These are phyloP conservation scores for Oleoguttula mirabilis DNA, from an alignment of 495 filamentous ascomycete genomes.

Conservation along the genomic window DNA sequence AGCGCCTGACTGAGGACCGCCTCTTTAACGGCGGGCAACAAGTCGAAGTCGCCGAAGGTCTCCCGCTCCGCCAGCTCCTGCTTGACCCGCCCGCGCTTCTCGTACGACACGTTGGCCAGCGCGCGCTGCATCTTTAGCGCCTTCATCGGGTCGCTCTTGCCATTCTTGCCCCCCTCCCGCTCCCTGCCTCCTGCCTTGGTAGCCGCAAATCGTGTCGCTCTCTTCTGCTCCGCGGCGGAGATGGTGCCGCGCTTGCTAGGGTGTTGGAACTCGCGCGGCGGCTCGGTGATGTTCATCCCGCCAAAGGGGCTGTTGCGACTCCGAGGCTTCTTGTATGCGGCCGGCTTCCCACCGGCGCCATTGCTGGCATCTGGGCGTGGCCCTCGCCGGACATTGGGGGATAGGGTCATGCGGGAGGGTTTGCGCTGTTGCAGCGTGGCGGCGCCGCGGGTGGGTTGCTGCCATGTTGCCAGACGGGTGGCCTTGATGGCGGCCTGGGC, in stretches of 20 bases:
- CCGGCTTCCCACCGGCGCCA: conserved; percentile 30
- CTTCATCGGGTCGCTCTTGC: conserved; percentile 43
- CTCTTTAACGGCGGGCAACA: conserved; percentile 61
- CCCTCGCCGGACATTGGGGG: conserved; percentile 44
- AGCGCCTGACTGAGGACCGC: conserved; percentile 61
- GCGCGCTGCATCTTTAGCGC: conserved; percentile 91
- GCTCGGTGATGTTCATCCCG: conserved; percentile 64
- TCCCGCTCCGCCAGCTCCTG: conserved; percentile 52
- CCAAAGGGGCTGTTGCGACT: conserved; percentile 52
- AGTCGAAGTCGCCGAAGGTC: conserved; percentile 65
- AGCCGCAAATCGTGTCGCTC: conserved; percentile 28
- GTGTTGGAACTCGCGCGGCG: conserved; percentile 29
- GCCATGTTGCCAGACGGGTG: conserved; percentile 6
- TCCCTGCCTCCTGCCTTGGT: not conserved
- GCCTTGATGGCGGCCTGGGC: conserved; percentile 14
- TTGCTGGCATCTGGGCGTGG: not conserved
- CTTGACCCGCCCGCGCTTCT: conserved; percentile 56
- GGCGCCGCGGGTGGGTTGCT: conserved; percentile 17
- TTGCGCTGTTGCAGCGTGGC: conserved; percentile 30
- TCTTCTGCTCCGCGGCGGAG: conserved; percentile 17
- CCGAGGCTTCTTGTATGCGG: conserved; percentile 13
- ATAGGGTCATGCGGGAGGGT: conserved; percentile 69
- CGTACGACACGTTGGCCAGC: conserved; percentile 61
- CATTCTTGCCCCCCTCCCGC: conserved; percentile 18
- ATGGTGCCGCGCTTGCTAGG: conserved; percentile 1